phyloP scores from a whole-genome alignment of 768 basidiomycete species.

The Rubroboletus satanas region DNA sequence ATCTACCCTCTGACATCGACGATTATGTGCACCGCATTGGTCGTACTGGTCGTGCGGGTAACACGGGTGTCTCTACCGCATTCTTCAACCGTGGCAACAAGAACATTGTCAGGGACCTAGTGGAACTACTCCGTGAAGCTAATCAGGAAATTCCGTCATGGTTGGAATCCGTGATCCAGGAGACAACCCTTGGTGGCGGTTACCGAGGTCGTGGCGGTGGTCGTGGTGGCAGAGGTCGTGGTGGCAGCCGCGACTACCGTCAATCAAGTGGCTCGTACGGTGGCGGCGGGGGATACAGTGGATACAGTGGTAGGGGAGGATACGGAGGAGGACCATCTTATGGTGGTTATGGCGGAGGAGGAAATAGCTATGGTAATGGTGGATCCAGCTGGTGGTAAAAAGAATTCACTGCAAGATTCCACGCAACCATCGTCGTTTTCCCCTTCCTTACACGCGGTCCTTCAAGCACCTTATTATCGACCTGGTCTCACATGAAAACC shows the following conservation, averaged over 20 bases:
- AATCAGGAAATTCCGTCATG: conserved; percentile 92
- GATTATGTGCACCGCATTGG: conserved; percentile 99
- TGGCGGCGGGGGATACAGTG: conserved; percentile 34
- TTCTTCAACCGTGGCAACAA: conserved; percentile 95
- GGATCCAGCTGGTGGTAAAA: conserved; percentile 49
- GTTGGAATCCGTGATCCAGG: conserved; percentile 84
- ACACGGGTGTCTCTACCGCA: conserved; percentile 92
- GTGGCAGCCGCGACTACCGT: conserved; percentile 36
- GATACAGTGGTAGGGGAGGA: conserved; percentile 36
- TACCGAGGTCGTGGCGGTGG: conserved; percentile 56
- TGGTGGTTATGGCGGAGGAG: conserved; percentile 30
- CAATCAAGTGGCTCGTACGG: conserved; percentile 26
- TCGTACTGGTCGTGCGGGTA: conserved; percentile 98
- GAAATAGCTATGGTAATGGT: conserved; percentile 30
- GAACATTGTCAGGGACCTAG: conserved; percentile 85
- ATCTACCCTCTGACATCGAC: conserved; percentile 95
- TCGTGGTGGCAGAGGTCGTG: conserved; percentile 31
- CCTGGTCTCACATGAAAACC: conserved; percentile 24
- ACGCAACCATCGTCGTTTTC: conserved; percentile 9
- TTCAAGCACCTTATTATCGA: conserved; percentile 18
- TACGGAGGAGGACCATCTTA: conserved; percentile 37
- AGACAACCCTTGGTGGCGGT: conserved; percentile 66
- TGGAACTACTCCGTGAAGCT: conserved; percentile 92
- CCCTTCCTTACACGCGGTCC: conserved; percentile 4
- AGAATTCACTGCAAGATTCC: conserved; percentile 11